phyloP scores from a whole-genome alignment of 2,329 filamentous ascomycete genomes.

The Aspergillus caelatus region DNA sequence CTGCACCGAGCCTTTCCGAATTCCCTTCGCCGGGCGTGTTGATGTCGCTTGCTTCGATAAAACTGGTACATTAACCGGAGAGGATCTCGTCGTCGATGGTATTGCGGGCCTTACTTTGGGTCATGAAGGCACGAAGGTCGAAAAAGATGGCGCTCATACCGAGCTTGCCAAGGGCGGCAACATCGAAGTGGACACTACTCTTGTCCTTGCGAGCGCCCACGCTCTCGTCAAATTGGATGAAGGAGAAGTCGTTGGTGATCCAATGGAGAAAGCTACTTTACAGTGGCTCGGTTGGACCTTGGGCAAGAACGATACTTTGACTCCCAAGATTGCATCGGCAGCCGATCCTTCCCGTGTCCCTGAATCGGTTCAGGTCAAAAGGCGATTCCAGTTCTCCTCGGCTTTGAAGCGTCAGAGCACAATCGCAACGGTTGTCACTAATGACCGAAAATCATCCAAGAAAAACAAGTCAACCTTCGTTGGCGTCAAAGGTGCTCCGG shows the following conservation, averaged over 20 bases:
- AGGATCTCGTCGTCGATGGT: conserved; percentile 95
- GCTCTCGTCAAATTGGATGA: conserved; percentile 95
- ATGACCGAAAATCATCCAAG: conserved; percentile 71
- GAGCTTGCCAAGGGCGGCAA: conserved; percentile 72
- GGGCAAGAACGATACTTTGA: conserved; percentile 84
- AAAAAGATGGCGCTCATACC: conserved; percentile 80
- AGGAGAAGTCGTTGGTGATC: conserved; percentile 94
- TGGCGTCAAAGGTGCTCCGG: conserved; percentile 93
- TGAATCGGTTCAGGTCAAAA: conserved; percentile 89
- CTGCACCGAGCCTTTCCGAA: conserved; percentile 98
- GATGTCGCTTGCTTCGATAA: conserved; percentile 99
- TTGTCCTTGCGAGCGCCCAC: conserved; percentile 93
- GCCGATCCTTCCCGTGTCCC: conserved; percentile 47
- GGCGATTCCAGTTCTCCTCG: conserved; percentile 97
- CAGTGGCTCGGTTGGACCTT: conserved; percentile 87
- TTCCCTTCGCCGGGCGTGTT: conserved; percentile 91
- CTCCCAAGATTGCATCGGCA: conserved; percentile 59
- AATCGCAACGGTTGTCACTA: conserved; percentile 77
- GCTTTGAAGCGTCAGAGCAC: conserved; percentile 95
- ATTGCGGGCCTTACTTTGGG: conserved; percentile 85
- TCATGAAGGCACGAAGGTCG: conserved; percentile 66
- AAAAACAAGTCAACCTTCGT: conserved; percentile 86
- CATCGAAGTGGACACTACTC: conserved; percentile 77
- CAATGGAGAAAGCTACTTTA: conserved; percentile 97
- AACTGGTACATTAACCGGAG: conserved; percentile 93